Evolutionary conservation across 306 rosid genomes (phyloP).

Genomic region (Trifolium dubium): DNA sequence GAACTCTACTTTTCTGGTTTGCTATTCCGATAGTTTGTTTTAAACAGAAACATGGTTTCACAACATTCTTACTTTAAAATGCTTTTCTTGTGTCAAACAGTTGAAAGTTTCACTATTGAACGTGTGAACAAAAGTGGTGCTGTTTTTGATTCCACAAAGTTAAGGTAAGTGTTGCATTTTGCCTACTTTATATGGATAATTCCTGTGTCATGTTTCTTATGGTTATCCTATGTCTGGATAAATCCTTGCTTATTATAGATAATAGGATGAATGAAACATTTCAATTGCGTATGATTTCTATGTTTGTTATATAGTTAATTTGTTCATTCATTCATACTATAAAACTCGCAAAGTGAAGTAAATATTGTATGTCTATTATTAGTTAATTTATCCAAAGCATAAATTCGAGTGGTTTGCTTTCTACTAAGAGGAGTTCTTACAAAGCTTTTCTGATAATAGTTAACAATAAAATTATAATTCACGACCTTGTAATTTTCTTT

Average conservation of each 20-base stretch:
- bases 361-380: too few relatives aligned
- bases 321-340: slow-evolving; percentile 20
- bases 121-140: slow-evolving; percentile 97
- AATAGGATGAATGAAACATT: slow-evolving; percentile 28
- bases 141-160: slow-evolving; percentile 76
- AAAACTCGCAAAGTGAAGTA: neutral
- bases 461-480: neutral
- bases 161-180: slow-evolving; percentile 56
- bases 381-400: too few relatives aligned
- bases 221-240: neutral
- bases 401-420: neutral
- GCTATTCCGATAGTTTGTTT: slow-evolving; percentile 13
- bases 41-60: neutral
- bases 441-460: slow-evolving; percentile 14
- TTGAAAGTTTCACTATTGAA: slow-evolving; percentile 81
- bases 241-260: neutral
- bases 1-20: neutral
- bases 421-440: neutral
- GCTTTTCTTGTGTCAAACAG: slow-evolving; percentile 51
- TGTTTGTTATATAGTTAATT: too few relatives aligned
- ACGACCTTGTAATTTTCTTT: slow-evolving; percentile 18
- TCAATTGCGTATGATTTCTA: neutral
- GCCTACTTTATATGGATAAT: slow-evolving; percentile 19
- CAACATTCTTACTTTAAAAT: slow-evolving; percentile 36
- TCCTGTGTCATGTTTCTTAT: slow-evolving; percentile 2